Conservation (phyloP, 2,329 filamentous ascomycete genomes). For the Graphium sp. region DNA sequence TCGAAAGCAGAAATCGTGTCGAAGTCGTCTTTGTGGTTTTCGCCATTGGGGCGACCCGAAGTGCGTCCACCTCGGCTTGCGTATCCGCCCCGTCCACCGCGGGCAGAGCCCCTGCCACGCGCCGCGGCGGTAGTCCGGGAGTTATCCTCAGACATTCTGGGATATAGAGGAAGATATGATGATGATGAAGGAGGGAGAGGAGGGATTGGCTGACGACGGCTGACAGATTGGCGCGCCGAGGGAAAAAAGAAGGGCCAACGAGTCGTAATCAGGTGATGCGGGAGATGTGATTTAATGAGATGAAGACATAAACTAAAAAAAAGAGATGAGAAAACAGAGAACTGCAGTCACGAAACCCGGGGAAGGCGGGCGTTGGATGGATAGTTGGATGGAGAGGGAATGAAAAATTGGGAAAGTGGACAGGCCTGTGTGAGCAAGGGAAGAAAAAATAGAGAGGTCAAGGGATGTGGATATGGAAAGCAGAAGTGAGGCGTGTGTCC, state of each 20-base stretch:
- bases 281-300: neutral
- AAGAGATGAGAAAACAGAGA: slow-evolving; percentile 9
- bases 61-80: slow-evolving; percentile 55
- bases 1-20: slow-evolving; percentile 48
- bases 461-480: slow-evolving; percentile 17
- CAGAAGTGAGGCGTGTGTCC: slow-evolving; percentile 13
- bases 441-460: no score
- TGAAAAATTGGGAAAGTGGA: no score
- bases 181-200: slow-evolving; percentile 3
- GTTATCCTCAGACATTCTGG: slow-evolving; percentile 85
- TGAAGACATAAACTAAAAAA: slow-evolving; percentile 5
- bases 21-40: no score
- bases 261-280: slow-evolving; percentile 4
- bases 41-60: slow-evolving; percentile 50
- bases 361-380: no score
- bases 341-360: no score
- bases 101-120: slow-evolving; percentile 80
- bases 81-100: slow-evolving; percentile 69
- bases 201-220: slow-evolving; percentile 3
- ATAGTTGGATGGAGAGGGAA: no score
- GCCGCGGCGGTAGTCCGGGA: slow-evolving; percentile 63
- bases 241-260: slow-evolving; percentile 2
- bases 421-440: no score
- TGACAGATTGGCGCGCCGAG: slow-evolving; percentile 4
- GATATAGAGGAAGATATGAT: slow-evolving; percentile 12